Base-by-base conservation (phyloP, 1,284 basidiomycete species). In the Trametes sp. region DNA sequence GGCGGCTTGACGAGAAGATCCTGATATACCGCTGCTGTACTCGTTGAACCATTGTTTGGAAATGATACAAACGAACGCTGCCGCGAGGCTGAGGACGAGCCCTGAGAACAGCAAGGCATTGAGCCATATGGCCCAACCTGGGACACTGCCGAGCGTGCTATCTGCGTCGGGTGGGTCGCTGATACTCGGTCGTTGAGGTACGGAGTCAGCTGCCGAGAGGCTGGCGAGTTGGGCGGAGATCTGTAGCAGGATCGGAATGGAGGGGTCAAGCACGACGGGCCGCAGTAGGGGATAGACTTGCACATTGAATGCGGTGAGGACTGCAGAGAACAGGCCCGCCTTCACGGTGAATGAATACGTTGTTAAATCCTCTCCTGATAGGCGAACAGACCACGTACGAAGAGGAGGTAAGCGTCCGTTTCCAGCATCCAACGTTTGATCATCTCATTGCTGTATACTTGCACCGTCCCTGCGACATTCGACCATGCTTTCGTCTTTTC, bases 31-130 rank as follows among this genome's bases (percentile, higher is more conserved):
- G 21, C 42, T 48, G 13, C 19, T 44, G 36, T 59, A 63, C 23
- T 63, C 45, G 35, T 45, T 50, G 5, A 65, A 24, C 70, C 70
- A 71, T 33, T 70, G 65, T 26, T 67, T 67, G 36, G 61, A 65
- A 35, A 65, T 48, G 31, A 69, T 65, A 1, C 55, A 56, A 16
- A 65, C 42, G 5, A 57, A 54, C 0, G 68, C 57, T 2, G 66
- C 24, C 4, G 61, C 23, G 6, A 69, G 66, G 26, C 63, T 67
- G 41, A 48, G 52, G 11, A 68, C 54, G 2, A 69, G 57, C 31
- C 62, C 54, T 0, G 60, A 59, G 54, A 67, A 69, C 66, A 66
- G 68, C 5, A 65, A 45, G 6, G 29, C 26, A 31, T 69, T 69
- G 54, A 69, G 44, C 33, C 49, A 49, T 9, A 68, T 31, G 2